Percentiles rank a stretch among this genome's conserved stretches.
Evolutionary conservation across 768 basidiomycete species (phyloP).

Genomic region (Dentipellis fragilis): DNA sequence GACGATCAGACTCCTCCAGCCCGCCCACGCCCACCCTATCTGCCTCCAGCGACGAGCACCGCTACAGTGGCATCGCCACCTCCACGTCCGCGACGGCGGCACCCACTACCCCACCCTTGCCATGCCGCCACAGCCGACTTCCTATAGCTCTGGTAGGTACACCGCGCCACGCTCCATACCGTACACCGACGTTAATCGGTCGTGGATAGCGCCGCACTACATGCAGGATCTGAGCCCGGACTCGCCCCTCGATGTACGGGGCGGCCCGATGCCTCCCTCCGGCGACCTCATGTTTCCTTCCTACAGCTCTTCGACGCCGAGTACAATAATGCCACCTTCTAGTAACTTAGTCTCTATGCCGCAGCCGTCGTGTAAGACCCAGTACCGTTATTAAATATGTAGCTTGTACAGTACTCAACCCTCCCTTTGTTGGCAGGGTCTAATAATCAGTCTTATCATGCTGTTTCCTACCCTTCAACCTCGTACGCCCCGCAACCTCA

Average conservation of each 20-base stretch:
- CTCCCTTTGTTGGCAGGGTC: slow-evolving; percentile 44
- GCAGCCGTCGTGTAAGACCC: slow-evolving; percentile 52
- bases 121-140: slow-evolving; percentile 15
- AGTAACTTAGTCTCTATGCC: slow-evolving; percentile 38
- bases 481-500: slow-evolving; percentile 1
- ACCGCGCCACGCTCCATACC: slow-evolving; percentile 3
- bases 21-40: slow-evolving; percentile 41
- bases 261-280: slow-evolving; percentile 7
- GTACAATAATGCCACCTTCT: slow-evolving; percentile 32
- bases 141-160: slow-evolving; percentile 10
- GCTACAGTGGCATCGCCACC: slow-evolving; percentile 19
- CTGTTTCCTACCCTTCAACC: slow-evolving; percentile 9
- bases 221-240: not conserved
- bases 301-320: slow-evolving; percentile 19
- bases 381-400: slow-evolving; percentile 64
- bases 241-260: not conserved
- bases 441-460: slow-evolving; percentile 15
- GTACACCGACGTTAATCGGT: slow-evolving; percentile 11
- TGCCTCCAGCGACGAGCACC: slow-evolving; percentile 30
- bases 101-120: slow-evolving; percentile 16
- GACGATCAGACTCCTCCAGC: slow-evolving; percentile 21
- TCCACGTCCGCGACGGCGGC: slow-evolving; percentile 22
- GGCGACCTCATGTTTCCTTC: slow-evolving; percentile 11
- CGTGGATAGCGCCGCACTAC: not conserved
- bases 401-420: slow-evolving; percentile 61